Evolutionary conservation across 2,329 filamentous ascomycete genomes (phyloP), one percentile per base, ranked within the genome.

Genomic region (Xylaria sp.): DNA sequence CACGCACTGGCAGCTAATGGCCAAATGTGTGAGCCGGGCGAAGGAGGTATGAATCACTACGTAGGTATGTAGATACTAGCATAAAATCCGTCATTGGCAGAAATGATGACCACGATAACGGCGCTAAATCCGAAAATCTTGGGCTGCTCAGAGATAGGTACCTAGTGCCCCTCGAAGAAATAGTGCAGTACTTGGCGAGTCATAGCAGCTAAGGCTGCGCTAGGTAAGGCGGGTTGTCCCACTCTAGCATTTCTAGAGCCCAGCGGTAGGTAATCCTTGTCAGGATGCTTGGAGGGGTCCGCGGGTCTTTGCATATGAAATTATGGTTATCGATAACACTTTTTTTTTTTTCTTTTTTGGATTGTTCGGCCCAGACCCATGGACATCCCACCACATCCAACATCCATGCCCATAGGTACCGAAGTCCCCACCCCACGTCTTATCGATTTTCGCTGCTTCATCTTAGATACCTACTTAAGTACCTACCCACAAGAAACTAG

Each of bases 41-140:
- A 52, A 40, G 35, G 40, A 53, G n/a, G 43, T 23, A 25, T 51
- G 49, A 55, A 31, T 21, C 28, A 38, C n/a, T 49, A 33, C 23
- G 19, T 21, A 50, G 40, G 37, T 42, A 46, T 46, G 56, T 33
- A 25, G 49, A 38, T 31, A 51, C 17, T 45, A 57, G 40, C 37
- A 47, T 62, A 73, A 72, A 72, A 68, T 63, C 71, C 71, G 71
- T 69, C 71, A 73, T 72, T 69, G 61, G 57, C 35, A 61, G 61
- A 66, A 56, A 23, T 19, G 46, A 55, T 56, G 33, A 35, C 58
- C 42, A 47, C 54, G 19, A 62, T 68, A 54, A 64, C 42, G 62
- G 61, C 54, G 59, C 66, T 66, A 66, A 61, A 50, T 51, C 50
- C 58, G 54, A 51, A 51, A 51, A 50, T 43, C 40, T 35, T 54